Conservation (phyloP, 1,139 yeast species). For the Saccharomyces hybrid region DNA sequence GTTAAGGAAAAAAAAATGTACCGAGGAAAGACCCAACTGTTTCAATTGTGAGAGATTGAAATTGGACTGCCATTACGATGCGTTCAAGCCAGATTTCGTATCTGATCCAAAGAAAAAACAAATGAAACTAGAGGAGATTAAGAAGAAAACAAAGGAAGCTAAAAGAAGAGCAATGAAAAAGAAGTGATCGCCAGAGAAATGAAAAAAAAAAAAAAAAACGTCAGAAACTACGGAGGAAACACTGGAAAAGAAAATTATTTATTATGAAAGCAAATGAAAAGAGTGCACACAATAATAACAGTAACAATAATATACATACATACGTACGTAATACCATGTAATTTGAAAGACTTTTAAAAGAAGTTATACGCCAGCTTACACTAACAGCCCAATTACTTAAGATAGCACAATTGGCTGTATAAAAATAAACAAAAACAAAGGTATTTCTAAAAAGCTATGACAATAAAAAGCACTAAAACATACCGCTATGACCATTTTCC, state of each 20-base stretch:
- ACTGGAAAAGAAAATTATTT: neutral
- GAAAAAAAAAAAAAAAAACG: too few species aligned
- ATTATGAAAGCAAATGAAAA: neutral
- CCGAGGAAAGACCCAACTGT: constrained; percentile 53
- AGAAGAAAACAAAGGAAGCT: constrained; percentile 32
- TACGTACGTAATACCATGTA: neutral
- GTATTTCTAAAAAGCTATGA: neutral
- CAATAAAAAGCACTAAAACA: neutral
- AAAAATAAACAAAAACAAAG: too few species aligned
- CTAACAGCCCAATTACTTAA: too few species aligned
- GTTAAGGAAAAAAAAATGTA: constrained; percentile 55
- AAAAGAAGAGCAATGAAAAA: constrained; percentile 30
- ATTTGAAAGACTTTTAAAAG: neutral
- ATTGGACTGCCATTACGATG: constrained; percentile 42
- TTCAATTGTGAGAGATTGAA: constrained; percentile 46
- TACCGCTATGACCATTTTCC: neutral
- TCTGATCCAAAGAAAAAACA: constrained; percentile 35
- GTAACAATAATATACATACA: neutral
- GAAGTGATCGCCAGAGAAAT: constrained; percentile 3
- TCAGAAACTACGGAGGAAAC: constrained; percentile 3
- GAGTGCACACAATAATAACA: neutral
- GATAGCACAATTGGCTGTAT: too few species aligned
- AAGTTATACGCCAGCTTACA: neutral
- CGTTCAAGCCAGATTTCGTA: constrained; percentile 50
- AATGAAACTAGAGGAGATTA: constrained; percentile 44